phyloP scores from a whole-genome alignment of 1,284 basidiomycete species.

The Vanrija sp. region DNA sequence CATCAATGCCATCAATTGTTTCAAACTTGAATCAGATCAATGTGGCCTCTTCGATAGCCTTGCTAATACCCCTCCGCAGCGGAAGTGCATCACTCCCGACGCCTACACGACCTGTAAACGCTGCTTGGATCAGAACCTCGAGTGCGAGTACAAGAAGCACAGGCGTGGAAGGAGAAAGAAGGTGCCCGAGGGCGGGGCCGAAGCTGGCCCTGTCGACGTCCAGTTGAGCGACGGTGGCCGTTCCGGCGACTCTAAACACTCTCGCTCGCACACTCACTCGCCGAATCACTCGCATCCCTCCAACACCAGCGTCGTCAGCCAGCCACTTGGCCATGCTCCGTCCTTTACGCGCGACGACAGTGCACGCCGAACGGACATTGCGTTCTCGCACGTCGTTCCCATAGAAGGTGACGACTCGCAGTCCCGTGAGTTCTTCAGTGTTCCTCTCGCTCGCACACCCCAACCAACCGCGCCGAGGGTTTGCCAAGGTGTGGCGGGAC shows the following conservation, averaged over 20 bases:
- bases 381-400: constrained; percentile 29
- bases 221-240: background rate
- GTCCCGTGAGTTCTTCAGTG: constrained; percentile 13
- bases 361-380: constrained; percentile 7
- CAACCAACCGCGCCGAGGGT: background rate
- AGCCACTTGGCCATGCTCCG: too few relatives aligned
- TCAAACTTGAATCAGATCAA: background rate
- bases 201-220: background rate
- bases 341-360: too few relatives aligned
- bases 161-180: constrained; percentile 23
- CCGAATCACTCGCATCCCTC: background rate
- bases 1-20: background rate
- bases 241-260: background rate
- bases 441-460: background rate
- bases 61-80: constrained; percentile 11
- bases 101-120: constrained; percentile 22
- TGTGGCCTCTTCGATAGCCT: background rate
- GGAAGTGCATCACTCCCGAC: constrained; percentile 28
- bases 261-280: background rate
- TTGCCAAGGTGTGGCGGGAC: too few relatives aligned
- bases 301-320: too few relatives aligned
- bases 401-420: constrained; percentile 22
- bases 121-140: constrained; percentile 21
- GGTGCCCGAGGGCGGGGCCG: constrained; percentile 1
- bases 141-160: constrained; percentile 30